Evolutionary conservation across 2,329 filamentous ascomycete species (phyloP), one percentile per base, ranked within the genome.

Genomic region (Apiospora hydei): DNA sequence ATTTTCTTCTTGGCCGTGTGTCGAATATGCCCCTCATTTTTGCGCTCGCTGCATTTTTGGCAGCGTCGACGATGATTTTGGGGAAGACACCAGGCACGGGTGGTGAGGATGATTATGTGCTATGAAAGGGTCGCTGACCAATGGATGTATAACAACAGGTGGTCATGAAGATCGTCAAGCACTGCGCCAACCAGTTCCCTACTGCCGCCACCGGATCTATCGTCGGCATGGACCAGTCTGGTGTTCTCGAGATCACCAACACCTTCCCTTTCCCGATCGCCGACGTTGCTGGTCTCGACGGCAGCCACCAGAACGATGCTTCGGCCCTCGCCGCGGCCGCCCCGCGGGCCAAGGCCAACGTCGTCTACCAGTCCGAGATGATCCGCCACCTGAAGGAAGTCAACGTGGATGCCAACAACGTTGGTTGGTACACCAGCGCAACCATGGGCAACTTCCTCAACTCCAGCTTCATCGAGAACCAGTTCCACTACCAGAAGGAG

Each of bases 371-470:
- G 86, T 92, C 91, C 76, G 96, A 99, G 84, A 98, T 98, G 96
- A 96, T 99, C 84, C 93, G 95, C 81, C 95, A 96, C 84, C 87
- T 98, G 75, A 93, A 96, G 83, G 96, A 98, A 85, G 96, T 99
- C 80, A 99, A 98, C 83, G 94, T 98, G 73, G 96, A 99, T 83
- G 96, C 96, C 76, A 98, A 98, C 88, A 97, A 94, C 80, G 94
- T 97, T 73, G 96, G 96, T 79, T 99, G 95, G 95, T 99, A 99
- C 87, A 98, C 95, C 73, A 98, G 95, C 86, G 94, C 95, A 75
- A 98, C 95, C 83, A 97, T 99, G 94, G 96, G 96, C 84, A 98
- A 98, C 88, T 98, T 98, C 79, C 89, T 98, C 88, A 98, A 95
- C 87, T 84, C 93, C 81, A 94, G 93, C 87, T 95, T 98, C 81